phyloP scores from a whole-genome alignment of 2,329 filamentous ascomycete genomes.

The Trichoderma atrobrunneum region DNA sequence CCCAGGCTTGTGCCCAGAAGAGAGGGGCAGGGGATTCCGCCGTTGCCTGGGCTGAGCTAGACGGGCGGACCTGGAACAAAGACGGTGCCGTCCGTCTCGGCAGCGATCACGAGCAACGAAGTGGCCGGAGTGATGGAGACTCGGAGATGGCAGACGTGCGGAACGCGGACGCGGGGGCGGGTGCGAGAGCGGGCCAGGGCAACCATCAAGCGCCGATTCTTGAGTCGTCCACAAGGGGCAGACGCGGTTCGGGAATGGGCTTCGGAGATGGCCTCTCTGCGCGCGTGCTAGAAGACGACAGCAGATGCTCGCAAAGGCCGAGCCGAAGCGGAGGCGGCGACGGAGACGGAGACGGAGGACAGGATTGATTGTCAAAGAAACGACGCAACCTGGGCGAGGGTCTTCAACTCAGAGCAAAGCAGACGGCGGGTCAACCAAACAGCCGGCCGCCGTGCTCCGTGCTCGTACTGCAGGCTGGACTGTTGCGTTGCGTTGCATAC shows the following conservation, averaged over 20 bases:
- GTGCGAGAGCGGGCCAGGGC: slow-evolving; percentile 11
- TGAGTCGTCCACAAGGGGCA: background rate
- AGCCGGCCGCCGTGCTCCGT: slow-evolving; percentile 10
- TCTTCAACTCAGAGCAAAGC: background rate
- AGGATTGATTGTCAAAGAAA: background rate
- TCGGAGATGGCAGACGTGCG: slow-evolving; percentile 5
- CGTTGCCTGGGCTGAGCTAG: background rate
- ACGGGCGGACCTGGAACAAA: slow-evolving; percentile 7
- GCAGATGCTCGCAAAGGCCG: background rate
- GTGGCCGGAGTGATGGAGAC: slow-evolving; percentile 5
- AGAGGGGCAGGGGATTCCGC: slow-evolving; percentile 9
- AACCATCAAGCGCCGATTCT: slow-evolving; percentile 2
- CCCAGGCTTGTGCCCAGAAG: background rate
- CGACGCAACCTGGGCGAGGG: background rate
- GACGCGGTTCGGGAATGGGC: slow-evolving; percentile 1
- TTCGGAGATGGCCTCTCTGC: slow-evolving; percentile 3
- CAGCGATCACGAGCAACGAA: background rate
- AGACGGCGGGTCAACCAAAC: slow-evolving; percentile 8
- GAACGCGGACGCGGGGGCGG: background rate
- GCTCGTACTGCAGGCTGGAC: background rate
- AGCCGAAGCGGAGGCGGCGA: slow-evolving; percentile 3
- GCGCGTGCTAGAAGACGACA: background rate
- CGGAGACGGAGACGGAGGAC: background rate
- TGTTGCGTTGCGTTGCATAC: background rate
- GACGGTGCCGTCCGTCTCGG: background rate